A percentile compares a stretch with the other conserved stretches of the same genome.
phyloP scores from a whole-genome alignment of 495 filamentous ascomycete genomes.

The Penicillium egyptiacum region DNA sequence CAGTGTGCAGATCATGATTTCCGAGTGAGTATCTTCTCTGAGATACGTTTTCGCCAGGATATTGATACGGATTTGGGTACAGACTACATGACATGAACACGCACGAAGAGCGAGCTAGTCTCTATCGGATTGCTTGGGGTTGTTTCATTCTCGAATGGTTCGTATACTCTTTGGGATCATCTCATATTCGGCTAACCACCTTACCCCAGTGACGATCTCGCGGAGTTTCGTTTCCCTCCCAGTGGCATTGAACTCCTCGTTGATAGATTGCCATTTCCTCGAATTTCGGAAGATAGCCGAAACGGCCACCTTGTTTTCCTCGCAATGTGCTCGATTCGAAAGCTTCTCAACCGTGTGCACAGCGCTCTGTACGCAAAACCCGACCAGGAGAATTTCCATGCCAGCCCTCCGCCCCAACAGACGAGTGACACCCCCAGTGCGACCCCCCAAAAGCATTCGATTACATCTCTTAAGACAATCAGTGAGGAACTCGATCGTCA shows the following conservation, averaged over 20 bases:
- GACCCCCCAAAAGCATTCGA: conserved; percentile 9
- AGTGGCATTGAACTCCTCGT: conserved; percentile 22
- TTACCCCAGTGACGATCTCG: conserved; percentile 18
- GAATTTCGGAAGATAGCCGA: conserved; percentile 13
- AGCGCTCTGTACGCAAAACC: conserved; percentile 17
- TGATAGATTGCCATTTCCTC: conserved; percentile 13
- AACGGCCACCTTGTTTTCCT: conserved; percentile 15
- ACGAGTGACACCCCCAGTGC: neutral
- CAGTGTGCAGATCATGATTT: conserved; percentile 13
- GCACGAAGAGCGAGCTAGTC: neutral
- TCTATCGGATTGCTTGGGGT: conserved; percentile 22
- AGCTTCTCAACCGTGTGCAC: conserved; percentile 23
- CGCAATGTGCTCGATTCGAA: conserved; percentile 26
- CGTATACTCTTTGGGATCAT: neutral
- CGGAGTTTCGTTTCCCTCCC: conserved; percentile 24
- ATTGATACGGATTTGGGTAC: conserved; percentile 8
- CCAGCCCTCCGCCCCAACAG: conserved; percentile 6
- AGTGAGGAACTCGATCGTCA: conserved; percentile 20
- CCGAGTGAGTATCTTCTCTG: conserved; percentile 7
- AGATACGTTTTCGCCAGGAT: neutral
- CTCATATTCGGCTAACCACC: neutral
- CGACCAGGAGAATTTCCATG: neutral
- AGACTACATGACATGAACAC: conserved; percentile 16
- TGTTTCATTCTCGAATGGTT: conserved; percentile 27
- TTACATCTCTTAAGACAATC: conserved; percentile 17